Evolutionary conservation across 169 alveolate species (phyloP), one percentile per base, ranked within the genome.

Genomic region (Plasmodium cynomolgi): DNA sequence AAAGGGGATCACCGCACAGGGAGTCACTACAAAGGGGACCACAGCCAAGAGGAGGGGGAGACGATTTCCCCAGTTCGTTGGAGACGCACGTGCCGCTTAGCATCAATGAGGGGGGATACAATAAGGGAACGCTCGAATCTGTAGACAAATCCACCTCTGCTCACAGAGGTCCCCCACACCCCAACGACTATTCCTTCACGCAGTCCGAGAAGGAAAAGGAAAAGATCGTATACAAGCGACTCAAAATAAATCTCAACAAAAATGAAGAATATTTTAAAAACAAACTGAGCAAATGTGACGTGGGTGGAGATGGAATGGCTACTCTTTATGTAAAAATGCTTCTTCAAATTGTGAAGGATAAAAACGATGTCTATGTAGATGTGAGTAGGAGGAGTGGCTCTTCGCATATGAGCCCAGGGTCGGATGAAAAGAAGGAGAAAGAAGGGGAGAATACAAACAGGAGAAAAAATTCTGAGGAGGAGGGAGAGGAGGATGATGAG

Each of bases 331-430:
- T 91, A 13, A 91, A 91, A 11, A 37, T 91, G 23, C 20, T 91
- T 1, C 33, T 91, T 3, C 95, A 91, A 71, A 91, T 91, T 39
- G 95, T 91, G 3, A 39, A 73, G 37, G 72, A 91, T n/a, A 79
- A 91, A 73, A 31, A 81, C 31, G 95, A 91, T 1, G 39, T 91
- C 37, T 91, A 82, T 73, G 37, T 39, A 1, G 95, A 91, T 37
- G 58, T 68, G 26, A 81, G 56, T 31, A 91, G 47, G 33, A 2
- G 44, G 47, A 91, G 86, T 15, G 83, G 56, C 26, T 6, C 71
- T 50, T 29, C 29, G 2, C 34, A 34, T 17, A 20, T 71, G 33
- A 50, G 13, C 39, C 17, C 77, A 47, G 82, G 23, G 26, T 20
- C 73, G 1, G 17, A 8, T 73, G 15, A 9, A 0, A 4, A 50